These are phyloP conservation scores for Parastagonospora nodorum DNA, from an alignment of 2,329 filamentous ascomycete species.

Conservation along the genomic window DNA sequence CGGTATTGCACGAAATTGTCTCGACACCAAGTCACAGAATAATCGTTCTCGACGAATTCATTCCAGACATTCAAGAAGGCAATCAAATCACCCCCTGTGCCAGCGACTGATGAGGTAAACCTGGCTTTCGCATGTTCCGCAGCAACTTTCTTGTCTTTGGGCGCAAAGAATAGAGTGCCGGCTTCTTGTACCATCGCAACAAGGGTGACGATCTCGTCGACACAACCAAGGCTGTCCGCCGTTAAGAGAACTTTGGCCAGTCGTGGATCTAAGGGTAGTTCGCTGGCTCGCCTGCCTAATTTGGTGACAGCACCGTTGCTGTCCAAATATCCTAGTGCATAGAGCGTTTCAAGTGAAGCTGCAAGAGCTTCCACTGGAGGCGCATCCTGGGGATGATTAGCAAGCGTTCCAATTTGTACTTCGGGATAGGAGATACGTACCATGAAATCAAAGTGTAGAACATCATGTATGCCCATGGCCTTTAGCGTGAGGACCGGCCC, in stretches of 20 bases:
- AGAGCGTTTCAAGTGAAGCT: conserved; percentile 85
- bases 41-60: conserved; percentile 93
- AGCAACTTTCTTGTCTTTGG: conserved; percentile 96
- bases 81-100: conserved; percentile 88
- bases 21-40: conserved; percentile 81
- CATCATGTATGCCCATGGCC: conserved; percentile 86
- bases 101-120: conserved; percentile 69
- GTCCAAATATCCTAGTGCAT: conserved; percentile 87
- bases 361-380: conserved; percentile 90
- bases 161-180: conserved; percentile 87
- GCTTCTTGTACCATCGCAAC: conserved; percentile 94
- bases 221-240: conserved; percentile 87
- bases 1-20: conserved; percentile 96
- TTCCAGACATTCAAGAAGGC: conserved; percentile 93
- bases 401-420: no score
- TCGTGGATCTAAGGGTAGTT: conserved; percentile 93
- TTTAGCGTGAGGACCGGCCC: conserved; percentile 84
- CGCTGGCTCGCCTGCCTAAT: conserved; percentile 89
- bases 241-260: conserved; percentile 87
- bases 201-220: conserved; percentile 89
- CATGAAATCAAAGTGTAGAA: conserved; percentile 95
- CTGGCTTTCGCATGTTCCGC: conserved; percentile 87
- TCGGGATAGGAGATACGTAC: no score
- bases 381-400: conserved; percentile 60
- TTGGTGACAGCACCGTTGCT: conserved; percentile 88